Base-by-base conservation (phyloP, 768 basidiomycete genomes). In the Tulasnella sp. region DNA sequence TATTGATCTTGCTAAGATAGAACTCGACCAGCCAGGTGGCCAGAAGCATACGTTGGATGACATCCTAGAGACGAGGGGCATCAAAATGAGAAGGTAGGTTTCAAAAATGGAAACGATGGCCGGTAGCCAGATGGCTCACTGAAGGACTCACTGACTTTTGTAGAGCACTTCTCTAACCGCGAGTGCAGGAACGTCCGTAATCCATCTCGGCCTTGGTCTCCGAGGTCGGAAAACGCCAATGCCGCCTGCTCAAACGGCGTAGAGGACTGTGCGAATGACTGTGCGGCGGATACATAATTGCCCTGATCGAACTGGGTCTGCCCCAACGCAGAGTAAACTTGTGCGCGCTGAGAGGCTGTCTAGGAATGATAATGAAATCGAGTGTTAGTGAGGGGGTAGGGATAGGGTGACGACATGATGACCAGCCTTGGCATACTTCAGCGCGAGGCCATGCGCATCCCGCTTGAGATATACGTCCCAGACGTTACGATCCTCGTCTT, bases 21-120 rank as follows among this genome's bases (percentile, higher is more conserved):
- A 98, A 91, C 70, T 99, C 96, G 29, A 96, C 85, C 11, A 99
- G 81, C 96, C 96, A 99, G 0, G 92, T 97, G 17, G 96, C 93
- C 19, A 99, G 74, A 83, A 98, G 92, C 85, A 92, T 92, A 42
- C 96, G 80, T 69, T 97, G 93, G 0, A 91, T 92, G 41, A 87
- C 65, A 66, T 96, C 92, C 93, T 97, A 59, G 11, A n/a, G n/a
- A n/a, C n/a, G n/a, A n/a, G n/a, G n/a, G n/a, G n/a, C n/a, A n/a
- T n/a, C n/a, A 46, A 24, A 30, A 53, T 8, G 30, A 10, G 4
- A 31, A 1, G 12, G 11, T 11, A 53, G 12, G 25, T 17, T 12
- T n/a, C n/a, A 1, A 50, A 10, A 24, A 38, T 60, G n/a, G n/a
- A n/a, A n/a, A n/a, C n/a, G n/a, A n/a, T n/a, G n/a, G n/a, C n/a